These are phyloP conservation scores for Cryphonectria nitschkei DNA, from an alignment of 2,329 filamentous ascomycete species.

Conservation along the genomic window DNA sequence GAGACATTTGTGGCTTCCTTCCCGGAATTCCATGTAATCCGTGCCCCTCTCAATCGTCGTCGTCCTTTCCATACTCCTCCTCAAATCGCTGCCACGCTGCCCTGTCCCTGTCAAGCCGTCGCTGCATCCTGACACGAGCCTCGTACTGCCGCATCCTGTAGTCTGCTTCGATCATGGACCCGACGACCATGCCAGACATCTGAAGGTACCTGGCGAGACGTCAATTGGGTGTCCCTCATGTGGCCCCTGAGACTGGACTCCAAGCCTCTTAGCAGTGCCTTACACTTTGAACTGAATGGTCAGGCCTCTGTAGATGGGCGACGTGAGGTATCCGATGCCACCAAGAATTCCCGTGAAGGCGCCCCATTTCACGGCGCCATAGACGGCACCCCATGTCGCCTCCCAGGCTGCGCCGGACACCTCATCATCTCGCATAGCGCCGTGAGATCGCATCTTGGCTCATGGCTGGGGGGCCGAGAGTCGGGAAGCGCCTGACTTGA, in stretches of 20 bases:
- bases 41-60: slow-evolving; percentile 38
- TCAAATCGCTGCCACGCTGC: slow-evolving; percentile 72
- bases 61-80: slow-evolving; percentile 57
- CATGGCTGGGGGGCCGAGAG: slow-evolving; percentile 17
- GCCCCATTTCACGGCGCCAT: slow-evolving; percentile 75
- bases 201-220: slow-evolving; percentile 67
- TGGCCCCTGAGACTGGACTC: not conserved
- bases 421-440: slow-evolving; percentile 66
- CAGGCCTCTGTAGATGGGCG: slow-evolving; percentile 72
- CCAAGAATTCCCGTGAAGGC: slow-evolving; percentile 65
- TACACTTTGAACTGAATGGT: slow-evolving; percentile 81
- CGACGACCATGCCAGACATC: slow-evolving; percentile 84
- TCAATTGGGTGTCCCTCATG: not conserved
- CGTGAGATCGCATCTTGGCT: slow-evolving; percentile 53
- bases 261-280: slow-evolving; percentile 36
- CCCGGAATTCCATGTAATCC: not conserved
- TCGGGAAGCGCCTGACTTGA: not conserved
- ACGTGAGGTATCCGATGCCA: slow-evolving; percentile 64
- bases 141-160: slow-evolving; percentile 69
- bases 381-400: slow-evolving; percentile 66
- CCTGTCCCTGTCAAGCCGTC: slow-evolving; percentile 64
- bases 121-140: slow-evolving; percentile 64
- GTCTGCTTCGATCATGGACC: slow-evolving; percentile 78
- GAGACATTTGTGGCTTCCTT: slow-evolving; percentile 15
- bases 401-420: slow-evolving; percentile 73